Conservation (phyloP, 1,139 yeast genomes). For the Dujonia santamariae region DNA sequence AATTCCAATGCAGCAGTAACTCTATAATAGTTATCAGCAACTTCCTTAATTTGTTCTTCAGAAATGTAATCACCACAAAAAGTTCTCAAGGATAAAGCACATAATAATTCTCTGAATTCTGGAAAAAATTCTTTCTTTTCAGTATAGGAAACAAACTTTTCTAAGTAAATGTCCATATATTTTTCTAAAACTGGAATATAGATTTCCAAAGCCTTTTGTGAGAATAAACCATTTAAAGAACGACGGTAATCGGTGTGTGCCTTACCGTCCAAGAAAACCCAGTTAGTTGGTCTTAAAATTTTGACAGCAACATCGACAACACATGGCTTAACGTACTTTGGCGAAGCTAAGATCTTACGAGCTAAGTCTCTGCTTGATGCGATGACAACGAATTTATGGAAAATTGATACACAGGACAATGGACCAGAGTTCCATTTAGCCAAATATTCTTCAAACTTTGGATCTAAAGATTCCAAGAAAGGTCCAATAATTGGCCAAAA, state of each 20-base stretch:
- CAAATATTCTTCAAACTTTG: slow-evolving; percentile 89
- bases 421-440: slow-evolving; percentile 96
- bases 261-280: slow-evolving; percentile 97
- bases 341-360: slow-evolving; percentile 82
- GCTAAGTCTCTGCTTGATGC: slow-evolving; percentile 90
- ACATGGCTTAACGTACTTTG: slow-evolving; percentile 90
- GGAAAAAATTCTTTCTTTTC: slow-evolving; percentile 80
- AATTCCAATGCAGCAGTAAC: slow-evolving; percentile 95
- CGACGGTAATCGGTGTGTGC: slow-evolving; percentile 91
- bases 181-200: slow-evolving; percentile 83
- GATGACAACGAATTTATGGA: slow-evolving; percentile 95
- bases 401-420: slow-evolving; percentile 90
- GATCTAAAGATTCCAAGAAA: slow-evolving; percentile 90
- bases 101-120: slow-evolving; percentile 91
- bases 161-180: slow-evolving; percentile 78
- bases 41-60: slow-evolving; percentile 78
- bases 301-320: slow-evolving; percentile 96
- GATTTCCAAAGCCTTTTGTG: slow-evolving; percentile 74
- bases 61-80: slow-evolving; percentile 95
- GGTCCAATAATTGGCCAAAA: slow-evolving; percentile 97
- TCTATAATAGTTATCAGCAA: slow-evolving; percentile 88
- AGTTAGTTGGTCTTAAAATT: slow-evolving; percentile 88
- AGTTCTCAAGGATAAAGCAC: slow-evolving; percentile 88
- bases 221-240: slow-evolving; percentile 84
- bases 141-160: slow-evolving; percentile 56